A percentile compares a stretch with the other conserved stretches of the same genome.
Evolutionary conservation across 2,329 filamentous ascomycete species (phyloP).

Genomic region (Diplodia corticola): DNA sequence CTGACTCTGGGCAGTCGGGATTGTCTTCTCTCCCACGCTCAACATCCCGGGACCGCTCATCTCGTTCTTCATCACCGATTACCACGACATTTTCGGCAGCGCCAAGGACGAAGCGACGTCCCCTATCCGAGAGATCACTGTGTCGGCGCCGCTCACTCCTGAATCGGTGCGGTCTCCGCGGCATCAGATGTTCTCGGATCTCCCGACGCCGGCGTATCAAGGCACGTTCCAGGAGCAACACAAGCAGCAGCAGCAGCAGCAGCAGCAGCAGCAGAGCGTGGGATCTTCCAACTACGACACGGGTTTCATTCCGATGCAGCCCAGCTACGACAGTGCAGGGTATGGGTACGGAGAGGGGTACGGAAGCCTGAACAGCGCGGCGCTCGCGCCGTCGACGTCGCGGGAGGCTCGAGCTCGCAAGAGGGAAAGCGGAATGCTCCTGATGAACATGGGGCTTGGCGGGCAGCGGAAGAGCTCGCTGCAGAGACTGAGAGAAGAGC

Average conservation of each 20-base stretch:
- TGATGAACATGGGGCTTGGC: constrained; percentile 39
- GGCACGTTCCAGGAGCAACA: constrained; percentile 47
- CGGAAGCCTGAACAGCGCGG: constrained; percentile 37
- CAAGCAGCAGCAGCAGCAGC: constrained; percentile 27
- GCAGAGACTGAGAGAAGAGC: constrained; percentile 35
- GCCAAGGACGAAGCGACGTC: constrained; percentile 58
- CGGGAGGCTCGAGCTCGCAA: constrained; percentile 37
- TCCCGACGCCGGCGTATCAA: constrained; percentile 65
- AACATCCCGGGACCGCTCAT: constrained; percentile 96
- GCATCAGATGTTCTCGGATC: constrained; percentile 65
- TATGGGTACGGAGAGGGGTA: constrained; percentile 33
- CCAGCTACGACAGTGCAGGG: constrained; percentile 46
- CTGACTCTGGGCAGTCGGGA: constrained; percentile 64
- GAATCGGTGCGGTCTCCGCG: constrained; percentile 65
- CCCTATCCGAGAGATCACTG: constrained; percentile 48
- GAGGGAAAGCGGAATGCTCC: constrained; percentile 42
- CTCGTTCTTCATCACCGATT: constrained; percentile 89
- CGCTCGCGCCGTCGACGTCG: constrained; percentile 27
- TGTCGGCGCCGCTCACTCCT: constrained; percentile 46
- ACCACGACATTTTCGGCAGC: constrained; percentile 77
- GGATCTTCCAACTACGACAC: constrained; percentile 42
- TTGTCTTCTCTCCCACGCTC: constrained; percentile 94
- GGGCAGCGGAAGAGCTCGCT: constrained; percentile 40
- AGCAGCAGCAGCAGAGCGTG: constrained; percentile 26
- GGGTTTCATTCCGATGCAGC: constrained; percentile 54